phyloP scores from a whole-genome alignment of 2,329 filamentous ascomycete genomes.

The Aspergillus versicolor region DNA sequence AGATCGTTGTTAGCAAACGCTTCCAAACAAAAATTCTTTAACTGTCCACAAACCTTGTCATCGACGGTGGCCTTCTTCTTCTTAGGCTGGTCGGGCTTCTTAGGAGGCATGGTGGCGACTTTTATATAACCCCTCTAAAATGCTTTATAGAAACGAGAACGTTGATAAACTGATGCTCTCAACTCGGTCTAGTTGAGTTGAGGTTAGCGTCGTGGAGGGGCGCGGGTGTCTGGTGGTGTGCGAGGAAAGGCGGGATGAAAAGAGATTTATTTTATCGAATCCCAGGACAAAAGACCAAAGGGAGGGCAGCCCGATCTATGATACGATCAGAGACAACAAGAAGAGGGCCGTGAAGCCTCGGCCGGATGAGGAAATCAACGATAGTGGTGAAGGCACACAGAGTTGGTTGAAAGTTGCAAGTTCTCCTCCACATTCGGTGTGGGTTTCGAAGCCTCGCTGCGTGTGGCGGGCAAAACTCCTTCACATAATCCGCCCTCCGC shows the following conservation, averaged over 20 bases:
- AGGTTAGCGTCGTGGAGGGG: constrained; percentile 8
- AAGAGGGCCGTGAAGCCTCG: constrained; percentile 5
- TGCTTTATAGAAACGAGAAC: constrained; percentile 11
- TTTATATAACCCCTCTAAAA: constrained; percentile 6
- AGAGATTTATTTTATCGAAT: not conserved
- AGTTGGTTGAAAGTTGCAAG: constrained; percentile 12
- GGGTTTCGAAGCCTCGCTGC: constrained; percentile 16
- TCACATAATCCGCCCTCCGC: constrained; percentile 10
- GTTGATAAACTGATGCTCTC: not conserved
- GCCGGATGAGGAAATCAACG: constrained; percentile 1
- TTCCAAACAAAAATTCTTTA: constrained; percentile 13
- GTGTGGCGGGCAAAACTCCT: constrained; percentile 11
- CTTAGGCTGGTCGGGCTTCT: constrained; percentile 46
- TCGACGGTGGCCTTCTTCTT: constrained; percentile 62
- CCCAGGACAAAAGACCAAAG: not conserved
- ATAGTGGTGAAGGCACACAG: constrained; percentile 8
- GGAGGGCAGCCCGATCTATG: not conserved
- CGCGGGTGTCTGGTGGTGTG: constrained; percentile 3
- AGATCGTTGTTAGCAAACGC: constrained; percentile 10
- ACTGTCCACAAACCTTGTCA: constrained; percentile 62
- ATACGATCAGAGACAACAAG: not conserved
- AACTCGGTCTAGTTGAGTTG: constrained; percentile 6
- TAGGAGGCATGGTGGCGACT: constrained; percentile 48
- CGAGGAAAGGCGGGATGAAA: not conserved
- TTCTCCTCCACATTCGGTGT: constrained; percentile 34